Percentiles rank a stretch among this genome's conserved stretches.
Evolutionary conservation across 2,329 filamentous ascomycete genomes (phyloP).

Genomic region (Ascochyta fabae): DNA sequence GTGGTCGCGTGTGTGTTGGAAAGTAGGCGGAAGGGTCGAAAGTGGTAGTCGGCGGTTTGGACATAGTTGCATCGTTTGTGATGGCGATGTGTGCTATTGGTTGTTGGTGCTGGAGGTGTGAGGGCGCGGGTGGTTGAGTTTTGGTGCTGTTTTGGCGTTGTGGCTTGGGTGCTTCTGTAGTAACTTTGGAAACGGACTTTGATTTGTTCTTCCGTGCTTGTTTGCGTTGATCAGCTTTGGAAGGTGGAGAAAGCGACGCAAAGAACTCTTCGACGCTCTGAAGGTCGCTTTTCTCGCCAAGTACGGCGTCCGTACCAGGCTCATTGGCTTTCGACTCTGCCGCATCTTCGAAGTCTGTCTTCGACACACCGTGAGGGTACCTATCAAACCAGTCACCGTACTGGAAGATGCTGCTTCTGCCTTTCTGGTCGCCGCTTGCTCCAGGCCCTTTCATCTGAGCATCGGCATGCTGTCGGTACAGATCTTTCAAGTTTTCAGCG

Average conservation of each 20-base stretch:
- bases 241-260: conserved; percentile 73
- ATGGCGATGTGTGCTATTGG: conserved; percentile 13
- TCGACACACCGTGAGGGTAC: conserved; percentile 89
- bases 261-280: conserved; percentile 96
- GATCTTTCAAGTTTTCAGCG: conserved; percentile 87
- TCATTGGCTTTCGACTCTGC: conserved; percentile 72
- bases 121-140: conserved; percentile 31
- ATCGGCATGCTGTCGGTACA: conserved; percentile 85
- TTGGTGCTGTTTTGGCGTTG: conserved; percentile 29
- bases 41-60: conserved; percentile 37
- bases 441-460: conserved; percentile 72
- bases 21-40: conserved; percentile 43
- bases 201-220: conserved; percentile 55
- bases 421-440: conserved; percentile 39
- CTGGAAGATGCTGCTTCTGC: conserved; percentile 73
- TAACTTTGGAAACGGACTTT: conserved; percentile 41
- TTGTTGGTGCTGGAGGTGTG: conserved; percentile 38
- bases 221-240: conserved; percentile 57
- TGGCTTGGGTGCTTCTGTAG: conserved; percentile 32
- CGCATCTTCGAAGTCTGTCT: conserved; percentile 82
- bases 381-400: conserved; percentile 98
- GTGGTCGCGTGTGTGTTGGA: conserved; percentile 28
- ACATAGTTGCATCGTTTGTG: conserved; percentile 31
- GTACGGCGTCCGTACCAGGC: conserved; percentile 81
- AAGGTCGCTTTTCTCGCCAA: conserved; percentile 88